phyloP scores from a whole-genome alignment of 192 early-diverging fungal genomes.

The Pilobolus umbonatus region DNA sequence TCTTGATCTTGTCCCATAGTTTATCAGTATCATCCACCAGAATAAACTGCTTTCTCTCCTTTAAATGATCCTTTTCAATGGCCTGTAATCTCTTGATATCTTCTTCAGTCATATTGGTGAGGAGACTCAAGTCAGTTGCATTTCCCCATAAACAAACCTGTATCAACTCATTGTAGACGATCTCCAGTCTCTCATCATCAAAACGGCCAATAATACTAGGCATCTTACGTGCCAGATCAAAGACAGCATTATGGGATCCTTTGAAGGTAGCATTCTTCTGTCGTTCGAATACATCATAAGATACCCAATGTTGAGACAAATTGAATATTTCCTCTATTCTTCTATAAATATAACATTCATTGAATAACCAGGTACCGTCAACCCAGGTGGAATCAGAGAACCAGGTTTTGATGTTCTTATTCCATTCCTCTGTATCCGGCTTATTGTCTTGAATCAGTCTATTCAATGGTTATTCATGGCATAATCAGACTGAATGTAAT shows the following conservation, averaged over 20 bases:
- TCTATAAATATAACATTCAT: slow-evolving; percentile 83
- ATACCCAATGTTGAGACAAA: slow-evolving; percentile 51
- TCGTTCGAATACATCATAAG: slow-evolving; percentile 68
- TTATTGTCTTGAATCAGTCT: slow-evolving; percentile 52
- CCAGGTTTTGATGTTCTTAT: slow-evolving; percentile 47
- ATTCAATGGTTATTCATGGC: neutral
- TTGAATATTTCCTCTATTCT: slow-evolving; percentile 59
- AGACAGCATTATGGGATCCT: slow-evolving; percentile 60
- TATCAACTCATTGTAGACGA: slow-evolving; percentile 64
- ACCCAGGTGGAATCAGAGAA: slow-evolving; percentile 66
- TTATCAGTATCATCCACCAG: slow-evolving; percentile 67
- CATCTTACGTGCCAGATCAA: slow-evolving; percentile 52
- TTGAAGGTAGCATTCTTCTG: slow-evolving; percentile 68
- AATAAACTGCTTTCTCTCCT: slow-evolving; percentile 53
- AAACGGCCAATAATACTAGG: slow-evolving; percentile 20
- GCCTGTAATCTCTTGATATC: slow-evolving; percentile 68
- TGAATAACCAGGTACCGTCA: slow-evolving; percentile 72
- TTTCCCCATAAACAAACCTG: slow-evolving; percentile 90
- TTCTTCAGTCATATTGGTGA: slow-evolving; percentile 61
- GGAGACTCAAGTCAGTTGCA: slow-evolving; percentile 77
- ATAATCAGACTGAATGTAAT: neutral
- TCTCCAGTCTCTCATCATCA: slow-evolving; percentile 25
- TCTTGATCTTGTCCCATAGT: slow-evolving; percentile 56
- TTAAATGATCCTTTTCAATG: slow-evolving; percentile 32
- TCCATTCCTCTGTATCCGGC: slow-evolving; percentile 63